These are phyloP conservation scores for Akebia trifoliata DNA, from an alignment of 164 flowering plant genomes.

Conservation along the genomic window DNA sequence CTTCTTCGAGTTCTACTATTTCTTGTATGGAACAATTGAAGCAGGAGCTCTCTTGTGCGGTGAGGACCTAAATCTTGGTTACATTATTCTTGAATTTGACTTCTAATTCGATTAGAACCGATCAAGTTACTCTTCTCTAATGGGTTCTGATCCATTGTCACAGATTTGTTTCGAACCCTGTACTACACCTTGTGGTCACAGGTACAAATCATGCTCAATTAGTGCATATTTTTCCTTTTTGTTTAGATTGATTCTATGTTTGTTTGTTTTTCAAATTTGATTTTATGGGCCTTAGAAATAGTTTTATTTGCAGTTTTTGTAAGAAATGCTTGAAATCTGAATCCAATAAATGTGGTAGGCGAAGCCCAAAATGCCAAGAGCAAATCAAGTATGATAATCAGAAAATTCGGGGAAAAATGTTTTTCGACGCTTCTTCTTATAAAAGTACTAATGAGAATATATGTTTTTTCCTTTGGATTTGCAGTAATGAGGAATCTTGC, in stretches of 20 bases:
- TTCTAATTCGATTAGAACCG: background rate
- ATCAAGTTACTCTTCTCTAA: background rate
- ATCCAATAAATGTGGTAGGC: conserved; percentile 79
- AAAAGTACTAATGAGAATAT: too few species aligned
- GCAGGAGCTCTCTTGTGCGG: conserved; percentile 92
- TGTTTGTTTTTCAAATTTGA: too few species aligned
- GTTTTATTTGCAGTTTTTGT: conserved; percentile 50
- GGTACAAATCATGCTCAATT: conserved; percentile 31
- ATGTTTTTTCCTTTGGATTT: conserved; percentile 1
- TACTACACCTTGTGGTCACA: conserved; percentile 92
- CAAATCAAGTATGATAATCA: conserved; percentile 48
- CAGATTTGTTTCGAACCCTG: conserved; percentile 93
- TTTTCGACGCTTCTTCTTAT: too few species aligned
- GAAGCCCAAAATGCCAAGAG: conserved; percentile 83
- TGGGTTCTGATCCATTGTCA: background rate
- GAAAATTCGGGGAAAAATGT: background rate
- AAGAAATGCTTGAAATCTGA: conserved; percentile 72
- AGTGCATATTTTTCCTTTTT: background rate
- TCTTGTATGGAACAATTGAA: conserved; percentile 63
- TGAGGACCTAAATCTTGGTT: conserved; percentile 37
- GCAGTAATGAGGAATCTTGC: conserved; percentile 79
- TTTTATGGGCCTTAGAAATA: conserved; percentile 4
- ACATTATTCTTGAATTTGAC: background rate
- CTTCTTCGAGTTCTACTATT: too few species aligned
- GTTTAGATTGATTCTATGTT: background rate